These are phyloP conservation scores for Oemleria cerasiformis DNA, from an alignment of 306 rosid genomes.

Conservation along the genomic window DNA sequence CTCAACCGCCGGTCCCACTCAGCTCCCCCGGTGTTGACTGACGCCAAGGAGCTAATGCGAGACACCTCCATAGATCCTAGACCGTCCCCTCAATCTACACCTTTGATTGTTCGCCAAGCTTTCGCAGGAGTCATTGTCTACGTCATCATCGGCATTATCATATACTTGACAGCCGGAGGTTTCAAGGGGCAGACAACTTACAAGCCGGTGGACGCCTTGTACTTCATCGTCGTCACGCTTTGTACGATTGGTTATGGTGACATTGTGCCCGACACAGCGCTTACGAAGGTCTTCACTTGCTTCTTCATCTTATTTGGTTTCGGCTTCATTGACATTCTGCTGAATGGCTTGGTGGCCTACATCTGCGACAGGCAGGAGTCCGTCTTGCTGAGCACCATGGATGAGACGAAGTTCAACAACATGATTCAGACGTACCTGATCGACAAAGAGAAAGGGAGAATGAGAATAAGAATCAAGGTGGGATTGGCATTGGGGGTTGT, in stretches of 20 bases:
- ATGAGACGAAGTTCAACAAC: conserved; percentile 43
- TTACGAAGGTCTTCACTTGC: conserved; percentile 58
- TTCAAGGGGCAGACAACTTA: conserved; percentile 44
- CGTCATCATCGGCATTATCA: conserved; percentile 38
- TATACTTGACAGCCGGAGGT: conserved; percentile 36
- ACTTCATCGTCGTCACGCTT: conserved; percentile 66
- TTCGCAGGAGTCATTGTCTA: conserved; percentile 41
- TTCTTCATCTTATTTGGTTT: conserved; percentile 65
- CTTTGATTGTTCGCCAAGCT: conserved; percentile 36
- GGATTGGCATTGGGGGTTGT: conserved; percentile 48
- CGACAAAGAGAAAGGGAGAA: conserved; percentile 61
- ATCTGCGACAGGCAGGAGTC: conserved; percentile 66
- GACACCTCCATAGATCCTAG: conserved; percentile 34
- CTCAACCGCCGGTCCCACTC: conserved; percentile 49
- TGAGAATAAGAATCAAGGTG: conserved; percentile 73
- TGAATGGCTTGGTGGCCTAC: conserved; percentile 55
- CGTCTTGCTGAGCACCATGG: conserved; percentile 41
- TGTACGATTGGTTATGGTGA: conserved; percentile 81
- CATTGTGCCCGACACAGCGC: conserved; percentile 55
- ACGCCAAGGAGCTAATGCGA: conserved; percentile 1
- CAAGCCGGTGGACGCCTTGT: conserved; percentile 55
- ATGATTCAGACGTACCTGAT: conserved; percentile 46
- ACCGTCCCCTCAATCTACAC: conserved; percentile 16
- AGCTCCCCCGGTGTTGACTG: conserved; percentile 50
- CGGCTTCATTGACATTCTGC: conserved; percentile 49